A percentile compares a stretch with the other conserved stretches of the same genome.
Conservation (phyloP, 1,284 basidiomycete genomes). For the Malassezia globosa region DNA sequence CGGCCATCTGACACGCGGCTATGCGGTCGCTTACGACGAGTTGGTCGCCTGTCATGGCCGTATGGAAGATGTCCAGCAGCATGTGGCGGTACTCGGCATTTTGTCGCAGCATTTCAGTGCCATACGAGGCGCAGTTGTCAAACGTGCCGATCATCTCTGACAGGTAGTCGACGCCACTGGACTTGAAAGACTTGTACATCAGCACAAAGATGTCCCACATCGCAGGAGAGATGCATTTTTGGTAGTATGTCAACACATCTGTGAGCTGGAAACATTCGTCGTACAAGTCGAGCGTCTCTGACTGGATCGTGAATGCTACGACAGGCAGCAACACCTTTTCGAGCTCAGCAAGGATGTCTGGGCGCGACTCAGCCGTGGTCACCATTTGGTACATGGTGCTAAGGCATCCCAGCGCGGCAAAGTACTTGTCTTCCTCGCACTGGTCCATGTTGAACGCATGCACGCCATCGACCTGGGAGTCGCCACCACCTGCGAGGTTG, state of each 20-base stretch:
- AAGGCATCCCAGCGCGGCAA: slow-evolving; percentile 65
- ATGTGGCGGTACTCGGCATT: slow-evolving; percentile 67
- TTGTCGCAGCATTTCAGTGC: slow-evolving; percentile 62
- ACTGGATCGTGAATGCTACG: slow-evolving; percentile 59
- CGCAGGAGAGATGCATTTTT: slow-evolving; percentile 61
- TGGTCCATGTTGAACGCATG: slow-evolving; percentile 58
- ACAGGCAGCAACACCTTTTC: slow-evolving; percentile 71
- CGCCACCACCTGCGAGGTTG: slow-evolving; percentile 49
- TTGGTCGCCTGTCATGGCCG: slow-evolving; percentile 60
- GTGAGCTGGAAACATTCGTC: slow-evolving; percentile 79
- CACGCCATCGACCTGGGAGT: slow-evolving; percentile 51
- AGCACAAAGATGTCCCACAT: slow-evolving; percentile 80
- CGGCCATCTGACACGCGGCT: slow-evolving; percentile 73
- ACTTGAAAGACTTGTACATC: slow-evolving; percentile 73
- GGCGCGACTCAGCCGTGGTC: slow-evolving; percentile 60
- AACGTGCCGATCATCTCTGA: slow-evolving; percentile 73
- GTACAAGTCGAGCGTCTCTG: slow-evolving; percentile 55
- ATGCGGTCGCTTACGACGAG: slow-evolving; percentile 60
- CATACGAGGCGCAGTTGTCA: slow-evolving; percentile 81
- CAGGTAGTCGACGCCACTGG: slow-evolving; percentile 67
- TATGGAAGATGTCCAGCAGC: slow-evolving; percentile 72
- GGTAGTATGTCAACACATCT: slow-evolving; percentile 73
- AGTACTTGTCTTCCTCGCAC: slow-evolving; percentile 51
- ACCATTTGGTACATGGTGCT: slow-evolving; percentile 51
- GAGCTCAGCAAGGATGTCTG: slow-evolving; percentile 66